Evolutionary conservation across 768 basidiomycete genomes (phyloP), one percentile per base, ranked within the genome.

Genomic region (Gymnopilus junonius): DNA sequence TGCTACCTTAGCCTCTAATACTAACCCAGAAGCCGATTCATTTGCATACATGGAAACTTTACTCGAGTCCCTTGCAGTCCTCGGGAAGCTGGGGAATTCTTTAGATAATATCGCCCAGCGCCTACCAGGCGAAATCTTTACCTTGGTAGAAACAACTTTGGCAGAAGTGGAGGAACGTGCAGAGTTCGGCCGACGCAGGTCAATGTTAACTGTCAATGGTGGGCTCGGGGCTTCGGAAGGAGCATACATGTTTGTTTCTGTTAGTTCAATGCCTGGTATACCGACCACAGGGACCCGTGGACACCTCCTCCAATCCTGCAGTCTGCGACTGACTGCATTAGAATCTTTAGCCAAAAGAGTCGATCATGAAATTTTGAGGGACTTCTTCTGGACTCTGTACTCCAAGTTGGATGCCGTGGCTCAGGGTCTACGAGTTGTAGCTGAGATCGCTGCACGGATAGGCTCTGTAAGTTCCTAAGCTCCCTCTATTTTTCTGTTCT

Each of bases 301-400:
- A 10, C 69, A 68, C 14, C 73, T 73, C 23, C 71, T 86, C 56
- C 80, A 81, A 23, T 80, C 88, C 0, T 85, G 87, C 17, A 75
- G 76, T 23, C 75, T 95, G 61, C 84, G 93, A 40, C 81, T 93
- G 27, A 82, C 88, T 17, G 90, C 90, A 1, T 74, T 94, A 65
- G 94, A 94, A 70, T 86, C 88, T 7, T 85, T 89, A 17, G 79
- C 87, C 0, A 91, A 89, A 65, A 84, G 87, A 32, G 79, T 83
- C 17, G 93, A 97, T 69, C 92, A 94, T 63, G 95, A 97, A 70
- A 91, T 92, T 14, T 74, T 99, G 58, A 84, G 81, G 63, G 97
- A 99, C 74, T 82, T 99, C 35, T 99, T 99, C 75, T 99, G 97
- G 97, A 97, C 97, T 2, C 72, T 97, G 15, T 99, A 94, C 73